Base-by-base conservation (phyloP, 169 alveolate genomes). In the Plasmodium malariae region DNA sequence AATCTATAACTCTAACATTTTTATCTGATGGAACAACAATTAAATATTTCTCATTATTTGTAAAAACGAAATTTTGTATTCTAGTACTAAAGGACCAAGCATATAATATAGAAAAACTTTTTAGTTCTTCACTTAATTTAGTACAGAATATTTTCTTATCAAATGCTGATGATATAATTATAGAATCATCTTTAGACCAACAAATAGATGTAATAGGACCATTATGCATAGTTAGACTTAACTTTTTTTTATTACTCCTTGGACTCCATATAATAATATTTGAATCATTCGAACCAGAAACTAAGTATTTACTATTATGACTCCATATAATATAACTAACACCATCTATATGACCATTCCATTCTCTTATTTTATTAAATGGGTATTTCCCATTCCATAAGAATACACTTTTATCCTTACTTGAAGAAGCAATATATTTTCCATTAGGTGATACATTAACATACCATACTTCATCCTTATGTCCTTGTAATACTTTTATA, bases 391-490 rank as follows among this genome's bases (percentile, higher is more conserved):
- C 83, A 5, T 59, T 80, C 96, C 95, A 94, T 0, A 93, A 88
- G 34, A 93, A 70, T 28, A 94, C 87, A 48, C 92, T 76, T 28
- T 87, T 91, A 78, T 94, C 96, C 69, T 88, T 93, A 30, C 95
- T 89, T 6, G 94, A 92, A 1, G 96, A 91, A n/a, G 95, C 96
- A 34, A 94, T 55, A 60, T 91, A 94, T 40, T 57, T 55, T 17
- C 93, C 96, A 88, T 93, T 71, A 2, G 88, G 87, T 2, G 96
- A 93, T 3, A 93, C 85, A 36, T 87, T 68, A 11, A 94, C 76
- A 80, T 92, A 95, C 96, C 96, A 94, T 32, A 94, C 92, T 89
- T 94, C 96, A 54, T 94, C 96, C 6, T 45, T 70, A 73, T 94
- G 96, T 21, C 92, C 93, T 40, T 91, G 94, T 60, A 94, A 83